Evolutionary conservation across 2,329 filamentous ascomycete species (phyloP), one percentile per base, ranked within the genome.

Genomic region (Calonectria fujianensis): DNA sequence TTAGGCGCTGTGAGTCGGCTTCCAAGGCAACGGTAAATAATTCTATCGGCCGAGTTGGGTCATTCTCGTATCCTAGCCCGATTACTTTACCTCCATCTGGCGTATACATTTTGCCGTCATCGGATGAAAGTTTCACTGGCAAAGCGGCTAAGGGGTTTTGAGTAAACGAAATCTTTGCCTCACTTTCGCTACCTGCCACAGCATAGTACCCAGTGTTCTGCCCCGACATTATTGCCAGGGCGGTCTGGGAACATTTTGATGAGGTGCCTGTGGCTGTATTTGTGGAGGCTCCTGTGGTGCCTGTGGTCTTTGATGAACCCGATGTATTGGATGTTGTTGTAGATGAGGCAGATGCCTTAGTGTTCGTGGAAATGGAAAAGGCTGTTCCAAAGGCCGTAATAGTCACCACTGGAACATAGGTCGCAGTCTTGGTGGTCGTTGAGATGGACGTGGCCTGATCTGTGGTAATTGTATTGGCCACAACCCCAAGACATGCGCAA

Each of bases 1-100:
- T 9, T n/a, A 59, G 54, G n/a, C 54, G 54, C n/a, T 59, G 54
- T 16, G 54, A 59, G n/a, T 59, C 32, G 20, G 54, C 54, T 37
- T 59, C 54, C 11, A 59, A 24, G 20, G 32, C 31, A 31, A 59
- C 10, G n/a, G 54, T 37, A 32, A 59, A 59, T 37, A 37, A 16
- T 16, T 39, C 54, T 24, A 59, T 59, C 32, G 32, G 54, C 20
- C 32, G n/a, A 39, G 54, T 59, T 59, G 54, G 54, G 54, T 8
- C 1, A 27, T 59, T 39, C 5, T 59, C 54, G n/a, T 6, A 59
- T 39, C 54, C 32, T 27, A 59, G 16, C 2, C 54, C 54, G 54
- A 59, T 31, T 18, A 59, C 54, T 27, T 24, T 13, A 10, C 32
- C 5, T 8, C 54, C 54, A 37, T 59, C 54, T 37, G 16, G 32